Evolutionary conservation across 208 protist genomes (phyloP).

Genomic region (Wallacemonas sp.): DNA sequence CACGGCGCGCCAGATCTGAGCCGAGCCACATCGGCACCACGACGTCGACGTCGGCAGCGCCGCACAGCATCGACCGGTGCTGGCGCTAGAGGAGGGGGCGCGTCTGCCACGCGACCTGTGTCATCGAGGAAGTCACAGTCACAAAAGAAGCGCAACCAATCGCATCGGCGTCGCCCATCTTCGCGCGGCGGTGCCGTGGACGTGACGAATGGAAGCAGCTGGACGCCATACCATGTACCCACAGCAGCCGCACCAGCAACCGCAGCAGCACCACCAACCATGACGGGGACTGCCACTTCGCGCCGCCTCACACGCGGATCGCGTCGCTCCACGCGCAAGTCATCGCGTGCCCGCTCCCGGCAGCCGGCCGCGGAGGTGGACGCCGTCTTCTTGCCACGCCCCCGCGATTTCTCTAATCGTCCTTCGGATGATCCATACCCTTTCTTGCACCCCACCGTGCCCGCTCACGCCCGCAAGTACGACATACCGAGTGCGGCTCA

Average conservation of each 20-base stretch:
- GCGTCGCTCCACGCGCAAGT: not conserved
- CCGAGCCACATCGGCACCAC: not conserved
- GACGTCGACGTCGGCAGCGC: not conserved
- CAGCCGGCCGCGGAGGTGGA: not conserved
- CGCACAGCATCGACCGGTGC: too few species aligned
- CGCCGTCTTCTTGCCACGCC: not conserved
- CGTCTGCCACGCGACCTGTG: not conserved
- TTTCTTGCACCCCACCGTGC: not conserved
- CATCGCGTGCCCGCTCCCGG: not conserved
- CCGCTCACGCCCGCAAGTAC: not conserved
- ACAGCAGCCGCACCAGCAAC: not conserved
- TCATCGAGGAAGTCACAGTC: too few species aligned
- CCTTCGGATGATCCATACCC: slow-evolving; percentile 10
- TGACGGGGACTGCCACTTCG: too few species aligned
- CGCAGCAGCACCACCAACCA: not conserved
- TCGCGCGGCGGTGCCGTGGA: not conserved
- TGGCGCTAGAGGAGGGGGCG: too few species aligned
- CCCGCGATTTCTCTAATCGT: not conserved
- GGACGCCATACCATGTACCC: not conserved
- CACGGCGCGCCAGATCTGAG: not conserved
- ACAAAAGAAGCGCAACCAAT: too few species aligned
- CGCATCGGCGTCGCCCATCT: too few species aligned
- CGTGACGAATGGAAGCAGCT: not conserved
- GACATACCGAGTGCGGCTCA: not conserved
- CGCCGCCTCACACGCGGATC: not conserved